Evolutionary conservation across 306 rosid species (phyloP), one percentile per base, ranked within the genome.

Genomic region (Sicyos baderoa): DNA sequence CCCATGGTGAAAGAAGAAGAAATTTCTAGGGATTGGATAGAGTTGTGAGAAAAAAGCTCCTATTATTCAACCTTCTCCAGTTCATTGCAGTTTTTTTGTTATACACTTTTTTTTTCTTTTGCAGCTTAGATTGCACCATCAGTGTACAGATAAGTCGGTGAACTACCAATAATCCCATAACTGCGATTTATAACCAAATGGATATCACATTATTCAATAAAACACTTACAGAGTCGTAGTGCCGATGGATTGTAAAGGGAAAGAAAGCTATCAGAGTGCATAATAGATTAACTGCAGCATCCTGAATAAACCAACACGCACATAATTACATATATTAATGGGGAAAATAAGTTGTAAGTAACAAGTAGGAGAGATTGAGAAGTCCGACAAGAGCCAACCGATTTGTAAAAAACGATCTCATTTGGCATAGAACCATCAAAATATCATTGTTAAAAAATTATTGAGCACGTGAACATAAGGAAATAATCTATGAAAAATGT

Each of bases 191-290:
- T 7, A 15, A 52, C 25, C n/a, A 19, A 52, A 70, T 70, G 51
- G 35, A 53, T 17, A 56, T 16, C 61, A 22, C 22, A 56, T 71
- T 35, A 56, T 42, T 45, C 23, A 6, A 3, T 42, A 37, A 44
- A 76, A 73, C 65, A 71, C 96, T 84, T 85, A 94, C 99, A 76
- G 75, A 76, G 7, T 85, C 91, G 71, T 85, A 88, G 76, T 85
- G 88, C 72, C 87, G 91, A 40, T 76, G 85, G 69, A 88, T 62
- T 52, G 95, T 75, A 72, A 64, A 84, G 66, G 91, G 91, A 76
- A 85, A 94, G 70, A 82, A 79, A 73, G 77, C 77, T 50, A 80
- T 71, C 76, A 84, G 19, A 42, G 81, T 85, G 81, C 86, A 82
- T 68, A 88, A 57, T 76, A 94, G 75, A 70, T 77, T 77, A 82